These are phyloP conservation scores for Annulohypoxylon moriforme DNA, from an alignment of 495 filamentous ascomycete species.

Conservation along the genomic window DNA sequence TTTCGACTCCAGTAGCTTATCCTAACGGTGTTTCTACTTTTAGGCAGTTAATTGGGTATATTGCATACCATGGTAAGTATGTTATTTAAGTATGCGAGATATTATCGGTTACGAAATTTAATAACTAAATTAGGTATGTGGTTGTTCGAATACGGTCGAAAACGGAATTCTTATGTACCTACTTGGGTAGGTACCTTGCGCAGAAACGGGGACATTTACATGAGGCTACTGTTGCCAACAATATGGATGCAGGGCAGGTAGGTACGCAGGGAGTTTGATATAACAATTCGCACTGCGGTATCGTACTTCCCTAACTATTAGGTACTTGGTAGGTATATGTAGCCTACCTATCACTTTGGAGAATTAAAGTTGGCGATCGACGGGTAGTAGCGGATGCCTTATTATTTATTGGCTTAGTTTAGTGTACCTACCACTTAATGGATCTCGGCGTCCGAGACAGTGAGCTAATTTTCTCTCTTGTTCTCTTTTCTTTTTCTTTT, in stretches of 20 bases:
- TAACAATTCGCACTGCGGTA: not conserved
- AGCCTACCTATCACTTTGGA: too few species aligned
- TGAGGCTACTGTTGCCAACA: not conserved
- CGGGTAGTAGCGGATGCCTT: not conserved
- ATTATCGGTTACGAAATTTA: not conserved
- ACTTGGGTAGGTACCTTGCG: not conserved
- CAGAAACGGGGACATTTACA: not conserved
- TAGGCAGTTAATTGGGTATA: not conserved
- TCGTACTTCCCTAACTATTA: not conserved
- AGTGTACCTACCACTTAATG: not conserved
- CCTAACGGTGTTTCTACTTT: slow-evolving; percentile 24
- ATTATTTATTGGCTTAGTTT: not conserved
- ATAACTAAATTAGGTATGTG: not conserved
- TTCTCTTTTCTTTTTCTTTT: slow-evolving; percentile 14
- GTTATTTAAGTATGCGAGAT: not conserved
- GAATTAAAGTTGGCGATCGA: too few species aligned
- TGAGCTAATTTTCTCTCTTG: not conserved
- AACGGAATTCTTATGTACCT: slow-evolving; percentile 21
- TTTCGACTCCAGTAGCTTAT: slow-evolving; percentile 41
- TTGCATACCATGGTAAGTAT: not conserved
- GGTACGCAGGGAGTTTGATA: not conserved
- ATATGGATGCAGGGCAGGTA: not conserved
- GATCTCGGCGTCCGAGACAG: slow-evolving; percentile 29
- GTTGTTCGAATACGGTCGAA: slow-evolving; percentile 9
- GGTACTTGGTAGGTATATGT: not conserved